These are phyloP conservation scores for Phaeosphaeriaceae sp. DNA, from an alignment of 2,329 filamentous ascomycete genomes.

Conservation along the genomic window DNA sequence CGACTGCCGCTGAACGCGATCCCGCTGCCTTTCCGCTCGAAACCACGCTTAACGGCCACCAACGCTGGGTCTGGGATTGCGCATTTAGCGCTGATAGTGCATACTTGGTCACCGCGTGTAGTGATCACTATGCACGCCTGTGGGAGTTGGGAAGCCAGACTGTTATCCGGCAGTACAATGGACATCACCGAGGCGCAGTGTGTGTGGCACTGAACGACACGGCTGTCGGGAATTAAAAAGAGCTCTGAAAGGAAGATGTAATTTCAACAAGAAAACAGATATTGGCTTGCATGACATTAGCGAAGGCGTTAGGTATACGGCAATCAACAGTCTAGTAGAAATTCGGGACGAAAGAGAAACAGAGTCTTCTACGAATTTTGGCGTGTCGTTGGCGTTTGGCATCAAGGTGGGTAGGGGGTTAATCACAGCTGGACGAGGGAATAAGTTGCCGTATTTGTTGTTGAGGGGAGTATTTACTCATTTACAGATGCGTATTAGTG, in stretches of 20 bases:
- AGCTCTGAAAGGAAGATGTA: not conserved
- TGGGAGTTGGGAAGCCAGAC: slow-evolving; percentile 88
- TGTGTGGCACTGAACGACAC: slow-evolving; percentile 89
- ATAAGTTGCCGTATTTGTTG: too few species aligned
- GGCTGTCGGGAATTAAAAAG: slow-evolving; percentile 43
- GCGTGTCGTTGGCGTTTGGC: too few species aligned
- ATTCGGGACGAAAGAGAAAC: too few species aligned
- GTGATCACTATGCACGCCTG: slow-evolving; percentile 88
- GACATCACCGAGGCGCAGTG: slow-evolving; percentile 88
- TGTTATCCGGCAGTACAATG: slow-evolving; percentile 94
- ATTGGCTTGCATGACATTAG: slow-evolving; percentile 1
- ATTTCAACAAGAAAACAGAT: not conserved
- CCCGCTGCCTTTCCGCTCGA: slow-evolving; percentile 76
- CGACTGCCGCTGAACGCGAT: slow-evolving; percentile 45
- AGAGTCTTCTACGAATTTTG: too few species aligned
- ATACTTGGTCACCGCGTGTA: slow-evolving; percentile 91
- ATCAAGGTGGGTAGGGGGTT: too few species aligned
- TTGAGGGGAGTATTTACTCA: too few species aligned
- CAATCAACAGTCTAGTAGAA: too few species aligned
- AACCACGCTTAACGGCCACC: slow-evolving; percentile 86
- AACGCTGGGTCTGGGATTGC: slow-evolving; percentile 98
- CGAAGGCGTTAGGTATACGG: slow-evolving; percentile 3
- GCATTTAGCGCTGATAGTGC: slow-evolving; percentile 93
- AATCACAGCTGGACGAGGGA: too few species aligned
- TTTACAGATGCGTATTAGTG: too few species aligned